Evolutionary conservation across 2,329 filamentous ascomycete genomes (phyloP).

Genomic region (Colletotrichum godetiae): DNA sequence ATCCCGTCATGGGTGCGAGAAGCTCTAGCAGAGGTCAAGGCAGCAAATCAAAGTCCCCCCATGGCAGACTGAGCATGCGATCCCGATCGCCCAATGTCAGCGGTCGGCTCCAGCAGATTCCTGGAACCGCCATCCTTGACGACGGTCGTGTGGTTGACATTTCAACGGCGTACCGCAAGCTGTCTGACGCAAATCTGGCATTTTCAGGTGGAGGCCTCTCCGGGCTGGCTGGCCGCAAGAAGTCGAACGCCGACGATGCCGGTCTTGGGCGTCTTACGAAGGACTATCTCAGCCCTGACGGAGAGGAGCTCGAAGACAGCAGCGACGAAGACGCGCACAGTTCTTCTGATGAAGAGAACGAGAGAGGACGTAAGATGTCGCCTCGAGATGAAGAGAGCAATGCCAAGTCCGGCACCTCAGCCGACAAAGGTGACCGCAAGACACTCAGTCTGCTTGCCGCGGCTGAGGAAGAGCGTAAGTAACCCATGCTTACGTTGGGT

Average conservation of each 20-base stretch:
- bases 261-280: conserved; percentile 72
- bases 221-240: conserved; percentile 68
- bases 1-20: conserved; percentile 39
- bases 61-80: conserved; percentile 53
- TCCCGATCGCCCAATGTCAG: conserved; percentile 34
- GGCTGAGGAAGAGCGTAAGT: conserved; percentile 82
- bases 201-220: conserved; percentile 73
- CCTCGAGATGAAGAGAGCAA: conserved; percentile 58
- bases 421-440: conserved; percentile 53
- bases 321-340: conserved; percentile 77
- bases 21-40: conserved; percentile 45
- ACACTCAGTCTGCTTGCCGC: conserved; percentile 76
- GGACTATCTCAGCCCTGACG: conserved; percentile 73
- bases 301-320: conserved; percentile 74
- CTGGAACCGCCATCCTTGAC: conserved; percentile 60
- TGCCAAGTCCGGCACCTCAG: conserved; percentile 47
- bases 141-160: conserved; percentile 74
- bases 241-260: conserved; percentile 50
- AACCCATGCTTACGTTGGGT: not conserved
- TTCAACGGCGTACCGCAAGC: conserved; percentile 74
- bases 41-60: conserved; percentile 66
- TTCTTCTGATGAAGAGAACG: conserved; percentile 75
- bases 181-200: conserved; percentile 78
- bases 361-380: conserved; percentile 68
- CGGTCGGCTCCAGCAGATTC: conserved; percentile 35